Conservation (phyloP, 73 alveolate species). For the Paramecium pentaurelia region DNA sequence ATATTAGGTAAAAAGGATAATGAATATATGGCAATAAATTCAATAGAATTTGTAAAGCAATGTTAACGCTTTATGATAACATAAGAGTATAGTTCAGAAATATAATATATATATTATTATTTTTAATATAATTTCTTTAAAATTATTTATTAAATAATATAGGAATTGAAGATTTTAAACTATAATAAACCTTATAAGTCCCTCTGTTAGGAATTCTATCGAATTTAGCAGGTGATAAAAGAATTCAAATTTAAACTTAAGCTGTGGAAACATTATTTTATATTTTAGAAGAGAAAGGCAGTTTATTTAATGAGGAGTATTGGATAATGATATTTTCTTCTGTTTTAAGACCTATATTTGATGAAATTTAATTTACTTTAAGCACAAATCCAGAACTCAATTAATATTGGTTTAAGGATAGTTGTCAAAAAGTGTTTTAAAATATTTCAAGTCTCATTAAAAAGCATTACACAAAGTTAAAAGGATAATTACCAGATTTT, state of each 20-base stretch:
- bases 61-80: slow-evolving; percentile 7
- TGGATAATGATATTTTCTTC: slow-evolving; percentile 57
- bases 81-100: no score
- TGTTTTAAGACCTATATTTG: slow-evolving; percentile 58
- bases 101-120: no score
- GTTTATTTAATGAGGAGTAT: slow-evolving; percentile 32
- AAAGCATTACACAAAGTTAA: slow-evolving; percentile 14
- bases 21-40: slow-evolving; percentile 47
- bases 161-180: no score
- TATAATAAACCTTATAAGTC: neutral
- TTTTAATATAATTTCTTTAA: no score
- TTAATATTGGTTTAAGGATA: slow-evolving; percentile 43
- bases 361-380: slow-evolving; percentile 63
- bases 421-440: slow-evolving; percentile 46
- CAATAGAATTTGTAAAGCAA: slow-evolving; percentile 38
- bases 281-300: slow-evolving; percentile 12
- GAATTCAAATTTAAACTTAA: slow-evolving; percentile 40
- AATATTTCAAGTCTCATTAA: slow-evolving; percentile 46
- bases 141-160: no score
- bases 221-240: slow-evolving; percentile 42
- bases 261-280: slow-evolving; percentile 52
- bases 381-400: neutral
- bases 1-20: slow-evolving; percentile 45
- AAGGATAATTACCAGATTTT: slow-evolving; percentile 18
- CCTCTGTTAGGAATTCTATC: slow-evolving; percentile 55